These are phyloP conservation scores for Curvularia verruculosa DNA, from an alignment of 2,329 filamentous ascomycete genomes.

Conservation along the genomic window DNA sequence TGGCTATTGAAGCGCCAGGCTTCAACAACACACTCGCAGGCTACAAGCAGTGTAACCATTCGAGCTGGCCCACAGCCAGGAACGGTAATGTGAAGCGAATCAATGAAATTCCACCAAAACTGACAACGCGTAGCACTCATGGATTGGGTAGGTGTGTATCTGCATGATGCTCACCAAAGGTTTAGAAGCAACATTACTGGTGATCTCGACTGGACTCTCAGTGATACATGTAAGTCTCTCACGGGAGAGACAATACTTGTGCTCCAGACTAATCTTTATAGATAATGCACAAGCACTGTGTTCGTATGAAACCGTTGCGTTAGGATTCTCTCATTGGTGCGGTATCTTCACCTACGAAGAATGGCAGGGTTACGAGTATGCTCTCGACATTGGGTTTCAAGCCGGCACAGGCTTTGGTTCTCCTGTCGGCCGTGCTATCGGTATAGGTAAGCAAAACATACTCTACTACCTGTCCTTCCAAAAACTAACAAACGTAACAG, in stretches of 20 bases:
- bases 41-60: slow-evolving; percentile 70
- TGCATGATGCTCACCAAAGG: slow-evolving; percentile 67
- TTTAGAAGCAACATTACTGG: slow-evolving; percentile 60
- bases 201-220: slow-evolving; percentile 44
- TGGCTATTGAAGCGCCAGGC: slow-evolving; percentile 67
- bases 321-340: slow-evolving; percentile 77
- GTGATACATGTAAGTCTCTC: slow-evolving; percentile 38
- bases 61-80: slow-evolving; percentile 54
- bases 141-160: slow-evolving; percentile 69
- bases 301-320: slow-evolving; percentile 78
- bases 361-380: slow-evolving; percentile 75
- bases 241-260: no score
- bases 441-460: slow-evolving; percentile 61
- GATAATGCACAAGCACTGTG: slow-evolving; percentile 74
- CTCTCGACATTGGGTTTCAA: slow-evolving; percentile 69
- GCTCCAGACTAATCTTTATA: slow-evolving; percentile 26
- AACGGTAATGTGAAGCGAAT: slow-evolving; percentile 50
- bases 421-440: slow-evolving; percentile 71
- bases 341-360: slow-evolving; percentile 76
- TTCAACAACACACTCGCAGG: slow-evolving; percentile 77
- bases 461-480: slow-evolving; percentile 31
- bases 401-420: slow-evolving; percentile 67
- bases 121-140: slow-evolving; percentile 54
- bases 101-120: background rate
- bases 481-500: slow-evolving; percentile 12